Percentiles rank a stretch among this genome's conserved stretches.
Conservation (phyloP, 805 yeast genomes). For the Torulaspora indica region DNA sequence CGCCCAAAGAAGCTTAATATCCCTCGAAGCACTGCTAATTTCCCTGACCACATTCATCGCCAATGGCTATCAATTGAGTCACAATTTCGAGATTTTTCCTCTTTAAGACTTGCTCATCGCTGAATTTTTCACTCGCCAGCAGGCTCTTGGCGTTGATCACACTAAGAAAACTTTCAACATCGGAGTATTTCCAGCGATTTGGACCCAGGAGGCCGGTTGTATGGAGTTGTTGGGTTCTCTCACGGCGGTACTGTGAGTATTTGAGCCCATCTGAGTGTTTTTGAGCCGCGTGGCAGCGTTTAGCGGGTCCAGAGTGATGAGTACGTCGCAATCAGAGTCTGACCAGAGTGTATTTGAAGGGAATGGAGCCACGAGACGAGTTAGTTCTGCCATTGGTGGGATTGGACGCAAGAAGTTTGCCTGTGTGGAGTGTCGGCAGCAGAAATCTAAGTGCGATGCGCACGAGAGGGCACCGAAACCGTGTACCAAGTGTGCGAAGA, state of each 20-base stretch:
- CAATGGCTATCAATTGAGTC: not conserved
- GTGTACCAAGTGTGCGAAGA: constrained; percentile 75
- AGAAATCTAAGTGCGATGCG: constrained; percentile 88
- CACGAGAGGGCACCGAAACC: constrained; percentile 68
- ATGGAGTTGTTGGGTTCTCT: constrained; percentile 1
- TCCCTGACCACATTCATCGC: constrained; percentile 21
- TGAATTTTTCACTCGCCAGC: constrained; percentile 2
- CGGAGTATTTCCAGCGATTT: not conserved
- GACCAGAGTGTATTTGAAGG: constrained; percentile 12
- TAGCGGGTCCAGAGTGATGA: constrained; percentile 1
- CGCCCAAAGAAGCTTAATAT: constrained; percentile 59
- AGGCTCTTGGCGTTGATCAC: not conserved
- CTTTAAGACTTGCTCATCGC: constrained; percentile 1
- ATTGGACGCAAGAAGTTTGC: constrained; percentile 58
- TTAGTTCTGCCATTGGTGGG: constrained; percentile 1
- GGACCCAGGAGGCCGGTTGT: not conserved
- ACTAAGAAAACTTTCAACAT: not conserved
- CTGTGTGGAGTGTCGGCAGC: constrained; percentile 95
- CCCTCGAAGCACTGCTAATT: constrained; percentile 41
- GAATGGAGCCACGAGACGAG: constrained; percentile 3
- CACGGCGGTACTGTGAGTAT: not conserved
- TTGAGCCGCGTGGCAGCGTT: not conserved
- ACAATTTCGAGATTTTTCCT: not conserved
- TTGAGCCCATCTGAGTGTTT: constrained; percentile 1
- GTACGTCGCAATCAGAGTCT: constrained; percentile 18